Conservation (phyloP, 2,329 filamentous ascomycete species). For the Fusarium veterinarium region DNA sequence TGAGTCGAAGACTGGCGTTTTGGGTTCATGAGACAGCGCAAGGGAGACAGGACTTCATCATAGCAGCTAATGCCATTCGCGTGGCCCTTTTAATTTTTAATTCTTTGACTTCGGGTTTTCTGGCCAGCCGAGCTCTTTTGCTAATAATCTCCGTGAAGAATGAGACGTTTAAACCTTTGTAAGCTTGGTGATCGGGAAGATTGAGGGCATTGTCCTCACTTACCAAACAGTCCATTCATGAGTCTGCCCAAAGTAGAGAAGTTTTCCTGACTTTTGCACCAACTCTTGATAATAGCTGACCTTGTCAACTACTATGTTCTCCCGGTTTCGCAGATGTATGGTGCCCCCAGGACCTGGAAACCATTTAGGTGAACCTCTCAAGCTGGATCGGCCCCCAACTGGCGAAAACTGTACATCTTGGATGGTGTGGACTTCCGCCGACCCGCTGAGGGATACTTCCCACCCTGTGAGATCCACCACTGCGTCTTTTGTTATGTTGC, state of each 20-base stretch:
- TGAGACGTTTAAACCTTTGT: too few relatives aligned
- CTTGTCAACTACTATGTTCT: background rate
- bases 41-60: conserved; percentile 16
- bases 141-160: background rate
- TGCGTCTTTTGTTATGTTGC: background rate
- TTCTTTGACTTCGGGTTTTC: background rate
- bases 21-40: conserved; percentile 12
- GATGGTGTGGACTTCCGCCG: background rate
- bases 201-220: background rate
- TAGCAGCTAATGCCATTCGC: background rate
- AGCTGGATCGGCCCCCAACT: background rate
- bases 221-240: background rate
- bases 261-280: background rate
- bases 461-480: background rate
- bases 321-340: background rate
- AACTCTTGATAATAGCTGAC: background rate
- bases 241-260: conserved; percentile 1
- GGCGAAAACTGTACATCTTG: background rate
- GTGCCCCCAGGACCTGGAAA: background rate
- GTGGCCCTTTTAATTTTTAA: conserved; percentile 17
- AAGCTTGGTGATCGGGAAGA: background rate
- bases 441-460: background rate
- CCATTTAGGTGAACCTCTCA: background rate
- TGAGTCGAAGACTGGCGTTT: conserved; percentile 7
- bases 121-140: too few relatives aligned